phyloP scores from a whole-genome alignment of 2,329 filamentous ascomycete species.

The Aspergillus brunneoviolaceus region DNA sequence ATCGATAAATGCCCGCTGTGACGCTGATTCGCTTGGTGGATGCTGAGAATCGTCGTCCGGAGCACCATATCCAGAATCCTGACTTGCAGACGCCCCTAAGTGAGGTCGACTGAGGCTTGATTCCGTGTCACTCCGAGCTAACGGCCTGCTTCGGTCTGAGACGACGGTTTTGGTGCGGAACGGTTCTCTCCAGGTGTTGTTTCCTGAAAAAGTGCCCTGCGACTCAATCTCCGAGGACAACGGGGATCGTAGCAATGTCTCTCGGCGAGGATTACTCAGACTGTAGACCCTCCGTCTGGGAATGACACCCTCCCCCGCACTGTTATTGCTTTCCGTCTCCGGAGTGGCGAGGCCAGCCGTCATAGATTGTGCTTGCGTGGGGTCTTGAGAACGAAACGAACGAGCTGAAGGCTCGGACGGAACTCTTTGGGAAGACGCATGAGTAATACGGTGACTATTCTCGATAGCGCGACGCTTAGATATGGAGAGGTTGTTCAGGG shows the following conservation, averaged over 20 bases:
- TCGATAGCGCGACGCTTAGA: conserved; percentile 54
- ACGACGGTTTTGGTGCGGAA: conserved; percentile 14
- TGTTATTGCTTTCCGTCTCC: conserved; percentile 39
- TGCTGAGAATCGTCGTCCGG: conserved; percentile 23
- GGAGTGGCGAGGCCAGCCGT: conserved; percentile 41
- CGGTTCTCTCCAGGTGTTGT: conserved; percentile 20
- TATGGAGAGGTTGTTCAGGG: conserved; percentile 24
- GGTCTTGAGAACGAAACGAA: conserved; percentile 37
- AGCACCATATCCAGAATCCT: conserved; percentile 25
- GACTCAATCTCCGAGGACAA: conserved; percentile 33
- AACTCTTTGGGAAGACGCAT: conserved; percentile 31
- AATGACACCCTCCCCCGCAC: conserved; percentile 25
- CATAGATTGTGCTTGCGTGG: conserved; percentile 27
- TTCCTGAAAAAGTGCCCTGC: conserved; percentile 17
- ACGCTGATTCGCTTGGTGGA: conserved; percentile 20
- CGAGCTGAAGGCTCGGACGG: conserved; percentile 54
- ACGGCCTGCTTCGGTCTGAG: conserved; percentile 17
- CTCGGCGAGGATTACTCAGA: conserved; percentile 32
- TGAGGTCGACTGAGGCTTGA: conserved; percentile 7
- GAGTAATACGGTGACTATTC: conserved; percentile 48
- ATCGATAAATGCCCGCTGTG: conserved; percentile 57
- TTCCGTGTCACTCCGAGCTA: conserved; percentile 6
- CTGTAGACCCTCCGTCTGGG: conserved; percentile 35
- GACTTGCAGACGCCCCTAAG: conserved; percentile 19
- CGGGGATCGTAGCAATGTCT: conserved; percentile 32